Conservation (phyloP, 1,284 basidiomycete species). For the Tylopilus orsonianus region DNA sequence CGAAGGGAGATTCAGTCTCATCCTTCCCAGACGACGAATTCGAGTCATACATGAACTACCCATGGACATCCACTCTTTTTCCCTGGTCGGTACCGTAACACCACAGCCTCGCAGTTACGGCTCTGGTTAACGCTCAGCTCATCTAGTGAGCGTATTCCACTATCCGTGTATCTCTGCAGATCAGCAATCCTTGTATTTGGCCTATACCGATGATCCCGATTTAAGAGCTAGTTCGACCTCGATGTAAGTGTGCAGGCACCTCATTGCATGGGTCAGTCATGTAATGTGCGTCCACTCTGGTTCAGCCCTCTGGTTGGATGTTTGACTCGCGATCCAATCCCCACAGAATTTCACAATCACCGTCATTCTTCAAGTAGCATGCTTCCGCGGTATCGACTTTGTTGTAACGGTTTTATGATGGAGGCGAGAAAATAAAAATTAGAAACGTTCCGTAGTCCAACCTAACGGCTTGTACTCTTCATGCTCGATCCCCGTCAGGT, state of each 20-base stretch:
- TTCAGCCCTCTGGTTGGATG: background rate
- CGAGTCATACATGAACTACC: slow-evolving; percentile 18
- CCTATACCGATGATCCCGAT: slow-evolving; percentile 3
- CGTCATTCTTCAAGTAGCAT: background rate
- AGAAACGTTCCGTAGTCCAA: slow-evolving; percentile 11
- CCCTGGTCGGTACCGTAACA: slow-evolving; percentile 20
- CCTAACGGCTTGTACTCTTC: slow-evolving; percentile 16
- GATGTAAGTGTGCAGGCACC: slow-evolving; percentile 1
- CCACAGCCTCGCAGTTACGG: slow-evolving; percentile 4
- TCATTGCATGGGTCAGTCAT: slow-evolving; percentile 4
- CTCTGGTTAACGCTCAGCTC: slow-evolving; percentile 13
- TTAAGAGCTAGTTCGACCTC: slow-evolving; percentile 5
- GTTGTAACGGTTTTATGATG: background rate
- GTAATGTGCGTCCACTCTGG: slow-evolving; percentile 18
- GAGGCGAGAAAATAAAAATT: slow-evolving; percentile 7
- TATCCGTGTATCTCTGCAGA: slow-evolving; percentile 17
- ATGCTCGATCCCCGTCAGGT: slow-evolving; percentile 1
- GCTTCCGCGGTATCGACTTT: background rate
- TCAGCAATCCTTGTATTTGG: slow-evolving; percentile 19
- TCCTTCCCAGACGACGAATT: slow-evolving; percentile 5
- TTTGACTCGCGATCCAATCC: slow-evolving; percentile 1
- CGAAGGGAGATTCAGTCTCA: slow-evolving; percentile 20
- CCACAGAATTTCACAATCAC: slow-evolving; percentile 8
- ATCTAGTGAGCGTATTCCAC: slow-evolving; percentile 17
- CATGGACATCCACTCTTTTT: slow-evolving; percentile 3